Conservation (phyloP, 345 rosid genomes). For the Brassica carinata region DNA sequence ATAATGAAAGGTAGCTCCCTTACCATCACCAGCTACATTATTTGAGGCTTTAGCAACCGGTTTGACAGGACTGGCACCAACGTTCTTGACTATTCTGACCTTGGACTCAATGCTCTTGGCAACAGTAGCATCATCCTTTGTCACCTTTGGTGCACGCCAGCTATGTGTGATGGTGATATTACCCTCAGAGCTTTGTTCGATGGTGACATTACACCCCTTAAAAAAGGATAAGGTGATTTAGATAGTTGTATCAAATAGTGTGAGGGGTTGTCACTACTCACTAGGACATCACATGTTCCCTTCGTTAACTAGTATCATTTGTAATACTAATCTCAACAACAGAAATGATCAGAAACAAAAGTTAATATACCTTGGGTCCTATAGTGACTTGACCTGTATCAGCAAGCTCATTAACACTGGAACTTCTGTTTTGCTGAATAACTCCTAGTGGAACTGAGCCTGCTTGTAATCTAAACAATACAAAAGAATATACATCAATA, state of each 20-base stretch:
- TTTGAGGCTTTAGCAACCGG: slow-evolving; percentile 99
- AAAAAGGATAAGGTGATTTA: neutral
- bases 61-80: slow-evolving; percentile 98
- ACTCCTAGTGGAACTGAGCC: slow-evolving; percentile 70
- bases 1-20: slow-evolving; percentile 8
- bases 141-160: slow-evolving; percentile 95
- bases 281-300: neutral
- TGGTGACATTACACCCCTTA: slow-evolving; percentile 92
- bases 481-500: neutral
- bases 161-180: slow-evolving; percentile 61
- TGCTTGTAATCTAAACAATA: slow-evolving; percentile 63
- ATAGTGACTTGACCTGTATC: slow-evolving; percentile 93
- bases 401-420: slow-evolving; percentile 91
- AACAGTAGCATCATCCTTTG: slow-evolving; percentile 97
- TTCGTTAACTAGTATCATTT: neutral
- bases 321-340: neutral
- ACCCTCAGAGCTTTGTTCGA: slow-evolving; percentile 10
- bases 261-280: neutral
- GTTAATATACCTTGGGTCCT: slow-evolving; percentile 85
- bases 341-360: neutral
- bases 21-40: slow-evolving; percentile 96
- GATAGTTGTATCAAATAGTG: neutral
- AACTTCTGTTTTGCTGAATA: slow-evolving; percentile 90
- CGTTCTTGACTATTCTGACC: slow-evolving; percentile 80
- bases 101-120: slow-evolving; percentile 97